phyloP scores from a whole-genome alignment of 257 asterid genomes.

The Verbena officinalis region DNA sequence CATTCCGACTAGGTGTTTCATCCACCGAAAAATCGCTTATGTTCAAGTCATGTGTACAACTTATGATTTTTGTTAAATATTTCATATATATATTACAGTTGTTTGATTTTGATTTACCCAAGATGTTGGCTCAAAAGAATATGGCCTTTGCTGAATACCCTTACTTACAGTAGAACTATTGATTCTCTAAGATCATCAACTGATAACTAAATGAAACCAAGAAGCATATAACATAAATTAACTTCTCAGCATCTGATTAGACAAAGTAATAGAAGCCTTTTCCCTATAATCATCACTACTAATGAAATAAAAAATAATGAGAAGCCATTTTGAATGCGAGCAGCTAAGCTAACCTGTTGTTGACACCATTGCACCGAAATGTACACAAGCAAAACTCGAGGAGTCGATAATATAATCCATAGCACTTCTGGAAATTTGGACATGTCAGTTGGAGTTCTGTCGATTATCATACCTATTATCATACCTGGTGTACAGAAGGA shows the following conservation, averaged over 20 bases:
- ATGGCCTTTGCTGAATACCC: no score
- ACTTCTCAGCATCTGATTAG: background rate
- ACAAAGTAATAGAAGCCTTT: background rate
- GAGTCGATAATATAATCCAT: background rate
- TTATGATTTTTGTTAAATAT: no score
- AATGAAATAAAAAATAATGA: conserved; percentile 1
- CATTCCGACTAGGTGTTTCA: no score
- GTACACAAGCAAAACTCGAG: background rate
- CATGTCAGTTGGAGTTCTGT: background rate
- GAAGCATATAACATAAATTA: background rate
- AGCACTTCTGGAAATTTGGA: background rate
- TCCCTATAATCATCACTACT: background rate
- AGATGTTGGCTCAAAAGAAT: no score
- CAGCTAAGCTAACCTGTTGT: background rate
- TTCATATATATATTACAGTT: no score
- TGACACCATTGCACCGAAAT: background rate
- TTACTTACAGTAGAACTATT: no score
- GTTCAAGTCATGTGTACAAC: no score
- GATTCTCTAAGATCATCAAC: background rate
- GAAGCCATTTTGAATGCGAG: conserved; percentile 2
- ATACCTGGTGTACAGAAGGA: conserved; percentile 2
- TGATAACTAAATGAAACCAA: background rate
- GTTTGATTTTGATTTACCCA: no score
- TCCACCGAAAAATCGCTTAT: no score
- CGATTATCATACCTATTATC: background rate